Conservation (phyloP, 1,284 basidiomycete genomes). For the Cutaneotrichosporon spelunceum region DNA sequence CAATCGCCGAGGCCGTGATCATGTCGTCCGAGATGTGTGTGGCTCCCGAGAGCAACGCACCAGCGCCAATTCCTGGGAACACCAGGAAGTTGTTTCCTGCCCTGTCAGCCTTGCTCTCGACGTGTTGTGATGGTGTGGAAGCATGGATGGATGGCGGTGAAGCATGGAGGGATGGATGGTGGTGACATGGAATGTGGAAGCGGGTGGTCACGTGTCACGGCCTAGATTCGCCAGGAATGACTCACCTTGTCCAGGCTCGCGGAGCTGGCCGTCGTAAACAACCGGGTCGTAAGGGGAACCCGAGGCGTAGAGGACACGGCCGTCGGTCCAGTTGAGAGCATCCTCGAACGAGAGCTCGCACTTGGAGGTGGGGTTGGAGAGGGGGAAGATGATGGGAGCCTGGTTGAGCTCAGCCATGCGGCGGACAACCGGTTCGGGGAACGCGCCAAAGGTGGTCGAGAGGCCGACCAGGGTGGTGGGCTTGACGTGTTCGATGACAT, state of each 20-base stretch:
- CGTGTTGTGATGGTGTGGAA: neutral
- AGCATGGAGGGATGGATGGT: no score
- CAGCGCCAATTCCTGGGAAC: conserved; percentile 69
- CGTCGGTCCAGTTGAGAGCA: conserved; percentile 66
- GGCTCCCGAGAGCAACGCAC: conserved; percentile 62
- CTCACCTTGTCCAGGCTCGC: conserved; percentile 78
- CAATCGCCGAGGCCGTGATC: conserved; percentile 59
- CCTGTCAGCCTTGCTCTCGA: conserved; percentile 52
- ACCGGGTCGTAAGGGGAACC: conserved; percentile 79
- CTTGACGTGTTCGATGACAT: conserved; percentile 79
- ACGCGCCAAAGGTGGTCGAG: conserved; percentile 80
- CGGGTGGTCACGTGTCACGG: no score
- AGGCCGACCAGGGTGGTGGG: conserved; percentile 90
- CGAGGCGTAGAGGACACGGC: conserved; percentile 73
- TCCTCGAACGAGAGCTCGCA: conserved; percentile 73
- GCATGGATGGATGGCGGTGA: neutral
- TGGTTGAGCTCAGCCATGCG: conserved; percentile 78
- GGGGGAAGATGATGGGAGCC: conserved; percentile 85
- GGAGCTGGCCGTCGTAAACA: conserved; percentile 59
- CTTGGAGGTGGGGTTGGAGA: conserved; percentile 86
- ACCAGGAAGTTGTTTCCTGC: conserved; percentile 41
- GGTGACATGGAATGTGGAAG: conserved; percentile 6
- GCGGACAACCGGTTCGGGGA: conserved; percentile 70
- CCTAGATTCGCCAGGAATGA: no score
- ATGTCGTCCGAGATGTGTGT: conserved; percentile 47